phyloP scores from a whole-genome alignment of 371 early-diverging fungal species.

The Capillidium heterosporum region DNA sequence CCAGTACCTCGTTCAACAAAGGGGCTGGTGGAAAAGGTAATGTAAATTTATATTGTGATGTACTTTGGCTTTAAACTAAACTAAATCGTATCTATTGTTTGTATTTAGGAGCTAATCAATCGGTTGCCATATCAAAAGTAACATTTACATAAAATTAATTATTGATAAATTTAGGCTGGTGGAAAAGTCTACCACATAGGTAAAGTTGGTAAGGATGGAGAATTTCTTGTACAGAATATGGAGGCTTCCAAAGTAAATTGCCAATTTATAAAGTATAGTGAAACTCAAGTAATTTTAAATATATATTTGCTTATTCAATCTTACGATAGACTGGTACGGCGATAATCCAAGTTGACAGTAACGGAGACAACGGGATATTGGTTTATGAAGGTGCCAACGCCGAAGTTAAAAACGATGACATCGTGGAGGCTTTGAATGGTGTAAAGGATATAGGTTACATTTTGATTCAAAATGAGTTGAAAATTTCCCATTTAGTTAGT shows the following conservation, averaged over 20 bases:
- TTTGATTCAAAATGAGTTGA: too few relatives aligned
- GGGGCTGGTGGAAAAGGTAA: constrained; percentile 78
- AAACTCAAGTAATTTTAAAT: constrained; percentile 12
- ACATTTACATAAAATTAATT: not conserved
- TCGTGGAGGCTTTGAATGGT: too few relatives aligned
- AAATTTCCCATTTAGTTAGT: too few relatives aligned
- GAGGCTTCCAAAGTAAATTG: constrained; percentile 27
- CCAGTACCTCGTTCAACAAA: constrained; percentile 31
- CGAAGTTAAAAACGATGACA: constrained; percentile 49
- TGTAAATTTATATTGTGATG: not conserved
- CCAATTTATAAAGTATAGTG: constrained; percentile 15
- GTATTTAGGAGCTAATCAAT: constrained; percentile 56
- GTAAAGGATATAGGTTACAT: too few relatives aligned
- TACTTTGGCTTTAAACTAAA: too few relatives aligned
- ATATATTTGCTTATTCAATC: not conserved
- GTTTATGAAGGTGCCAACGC: constrained; percentile 68
- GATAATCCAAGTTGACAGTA: constrained; percentile 55
- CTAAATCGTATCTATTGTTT: not conserved
- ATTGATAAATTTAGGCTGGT: constrained; percentile 25
- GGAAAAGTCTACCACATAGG: constrained; percentile 53
- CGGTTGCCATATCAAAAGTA: constrained; percentile 55
- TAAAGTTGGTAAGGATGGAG: constrained; percentile 70
- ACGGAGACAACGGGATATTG: constrained; percentile 73
- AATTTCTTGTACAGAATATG: constrained; percentile 48
- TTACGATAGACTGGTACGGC: constrained; percentile 59